Evolutionary conservation across 2,329 filamentous ascomycete genomes (phyloP).

Genomic region (Metarhizium sp.): DNA sequence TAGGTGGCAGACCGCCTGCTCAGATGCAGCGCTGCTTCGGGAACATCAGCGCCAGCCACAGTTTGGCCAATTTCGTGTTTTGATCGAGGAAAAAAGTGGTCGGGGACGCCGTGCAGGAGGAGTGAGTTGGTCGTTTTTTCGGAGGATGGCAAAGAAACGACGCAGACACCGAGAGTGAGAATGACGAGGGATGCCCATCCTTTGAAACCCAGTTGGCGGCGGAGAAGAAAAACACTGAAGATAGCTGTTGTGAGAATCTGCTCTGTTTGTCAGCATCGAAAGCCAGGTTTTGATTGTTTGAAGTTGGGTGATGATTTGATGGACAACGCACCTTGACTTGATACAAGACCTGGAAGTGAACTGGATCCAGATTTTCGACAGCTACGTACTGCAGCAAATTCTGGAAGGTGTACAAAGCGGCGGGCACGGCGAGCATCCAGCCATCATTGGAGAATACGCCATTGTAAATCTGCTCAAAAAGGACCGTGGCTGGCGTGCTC

Average conservation of each 20-base stretch:
- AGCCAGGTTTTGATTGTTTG: background rate
- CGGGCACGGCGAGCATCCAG: slow-evolving; percentile 90
- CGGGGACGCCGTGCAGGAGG: slow-evolving; percentile 52
- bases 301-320: background rate
- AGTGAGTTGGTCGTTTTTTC: slow-evolving; percentile 45
- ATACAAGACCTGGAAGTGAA: slow-evolving; percentile 88
- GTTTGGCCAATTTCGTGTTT: slow-evolving; percentile 64
- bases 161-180: slow-evolving; percentile 70
- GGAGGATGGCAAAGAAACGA: slow-evolving; percentile 70
- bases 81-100: slow-evolving; percentile 68
- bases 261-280: background rate
- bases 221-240: slow-evolving; percentile 73
- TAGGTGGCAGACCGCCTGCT: slow-evolving; percentile 76
- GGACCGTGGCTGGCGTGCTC: slow-evolving; percentile 67
- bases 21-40: slow-evolving; percentile 15
- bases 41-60: slow-evolving; percentile 13
- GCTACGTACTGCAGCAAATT: slow-evolving; percentile 92
- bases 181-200: slow-evolving; percentile 76
- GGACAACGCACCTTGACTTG: slow-evolving; percentile 63
- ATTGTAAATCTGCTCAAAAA: slow-evolving; percentile 71
- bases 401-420: slow-evolving; percentile 79
- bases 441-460: slow-evolving; percentile 82
- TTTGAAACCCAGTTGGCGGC: slow-evolving; percentile 56
- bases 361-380: slow-evolving; percentile 81
- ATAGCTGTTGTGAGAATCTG: slow-evolving; percentile 79